These are phyloP conservation scores for Chaetomium fimeti DNA, from an alignment of 495 filamentous ascomycete genomes.

Conservation along the genomic window DNA sequence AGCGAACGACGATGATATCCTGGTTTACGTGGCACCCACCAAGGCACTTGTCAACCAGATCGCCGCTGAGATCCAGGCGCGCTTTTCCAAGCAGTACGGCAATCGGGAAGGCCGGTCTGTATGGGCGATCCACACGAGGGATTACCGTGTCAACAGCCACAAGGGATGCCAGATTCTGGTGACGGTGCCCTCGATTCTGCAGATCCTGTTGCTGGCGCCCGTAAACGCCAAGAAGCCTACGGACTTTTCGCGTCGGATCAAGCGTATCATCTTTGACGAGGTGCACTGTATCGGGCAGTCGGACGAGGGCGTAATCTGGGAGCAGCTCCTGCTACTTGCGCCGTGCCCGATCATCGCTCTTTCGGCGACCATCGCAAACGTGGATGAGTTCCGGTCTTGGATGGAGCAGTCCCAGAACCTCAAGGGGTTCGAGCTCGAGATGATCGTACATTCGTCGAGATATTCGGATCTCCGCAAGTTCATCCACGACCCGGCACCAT, in stretches of 20 bases:
- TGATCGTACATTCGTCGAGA: slow-evolving; percentile 63
- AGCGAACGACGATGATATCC: slow-evolving; percentile 61
- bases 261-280: slow-evolving; percentile 79
- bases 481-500: slow-evolving; percentile 52
- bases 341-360: slow-evolving; percentile 79
- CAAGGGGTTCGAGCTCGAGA: slow-evolving; percentile 53
- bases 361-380: slow-evolving; percentile 78
- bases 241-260: slow-evolving; percentile 63
- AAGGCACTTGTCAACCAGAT: slow-evolving; percentile 85
- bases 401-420: slow-evolving; percentile 57
- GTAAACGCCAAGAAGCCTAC: slow-evolving; percentile 54
- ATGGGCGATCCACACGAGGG: slow-evolving; percentile 77
- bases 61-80: slow-evolving; percentile 63
- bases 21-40: slow-evolving; percentile 78
- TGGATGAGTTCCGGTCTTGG: slow-evolving; percentile 67
- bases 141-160: slow-evolving; percentile 68
- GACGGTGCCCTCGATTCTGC: slow-evolving; percentile 73
- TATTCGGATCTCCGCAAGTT: slow-evolving; percentile 77
- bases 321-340: slow-evolving; percentile 70
- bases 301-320: slow-evolving; percentile 77
- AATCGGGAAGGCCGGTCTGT: slow-evolving; percentile 58
- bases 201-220: slow-evolving; percentile 73
- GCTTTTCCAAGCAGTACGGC: slow-evolving; percentile 62
- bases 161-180: slow-evolving; percentile 71
- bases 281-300: slow-evolving; percentile 78